Conservation (phyloP, 192 early-diverging fungal species). For the Phycomyces nitens region DNA sequence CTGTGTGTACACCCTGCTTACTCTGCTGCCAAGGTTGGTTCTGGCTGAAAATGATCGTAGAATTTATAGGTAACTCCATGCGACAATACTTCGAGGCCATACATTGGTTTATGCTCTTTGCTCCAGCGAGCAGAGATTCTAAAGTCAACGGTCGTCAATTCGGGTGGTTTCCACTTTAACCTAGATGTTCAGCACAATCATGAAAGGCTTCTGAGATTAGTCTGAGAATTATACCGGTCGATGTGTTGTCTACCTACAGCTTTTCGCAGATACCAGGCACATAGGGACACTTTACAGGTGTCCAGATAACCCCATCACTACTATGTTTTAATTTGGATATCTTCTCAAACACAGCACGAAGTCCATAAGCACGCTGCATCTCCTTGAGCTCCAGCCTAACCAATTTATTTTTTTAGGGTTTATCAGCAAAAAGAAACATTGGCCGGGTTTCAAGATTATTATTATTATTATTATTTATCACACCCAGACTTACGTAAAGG, state of each 20-base stretch:
- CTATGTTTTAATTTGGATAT: constrained; percentile 64
- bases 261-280: constrained; percentile 46
- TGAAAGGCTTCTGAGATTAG: background rate
- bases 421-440: background rate
- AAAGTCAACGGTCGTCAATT: constrained; percentile 52
- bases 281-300: constrained; percentile 57
- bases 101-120: constrained; percentile 50
- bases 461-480: no score
- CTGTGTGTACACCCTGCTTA: constrained; percentile 21
- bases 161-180: constrained; percentile 59
- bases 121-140: constrained; percentile 47
- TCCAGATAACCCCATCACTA: constrained; percentile 72
- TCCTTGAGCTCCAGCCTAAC: constrained; percentile 58
- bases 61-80: constrained; percentile 46
- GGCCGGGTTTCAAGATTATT: background rate
- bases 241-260: constrained; percentile 39
- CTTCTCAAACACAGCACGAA: constrained; percentile 55
- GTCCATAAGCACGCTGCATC: constrained; percentile 56
- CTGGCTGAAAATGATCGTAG: constrained; percentile 52
- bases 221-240: background rate
- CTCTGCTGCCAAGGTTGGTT: constrained; percentile 38
- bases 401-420: background rate
- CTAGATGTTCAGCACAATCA: constrained; percentile 31
- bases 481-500: constrained; percentile 53
- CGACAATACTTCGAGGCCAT: constrained; percentile 40